Conservation (phyloP, 108 stramenopile species). For the Tribonema minus region DNA sequence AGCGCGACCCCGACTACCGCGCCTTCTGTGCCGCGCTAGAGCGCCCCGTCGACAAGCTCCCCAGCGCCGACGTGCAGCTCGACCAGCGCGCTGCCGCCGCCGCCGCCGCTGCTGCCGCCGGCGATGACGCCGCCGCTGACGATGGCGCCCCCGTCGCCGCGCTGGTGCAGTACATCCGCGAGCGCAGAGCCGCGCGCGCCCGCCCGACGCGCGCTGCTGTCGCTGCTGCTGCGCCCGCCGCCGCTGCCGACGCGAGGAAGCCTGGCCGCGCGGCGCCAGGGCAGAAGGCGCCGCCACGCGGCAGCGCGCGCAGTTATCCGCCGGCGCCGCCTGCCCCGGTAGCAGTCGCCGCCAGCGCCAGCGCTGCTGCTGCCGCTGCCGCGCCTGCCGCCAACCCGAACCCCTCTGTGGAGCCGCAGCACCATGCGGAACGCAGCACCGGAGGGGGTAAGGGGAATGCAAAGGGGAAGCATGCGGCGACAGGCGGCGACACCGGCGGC, state of each 20-base stretch:
- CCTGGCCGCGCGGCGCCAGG: too few relatives aligned
- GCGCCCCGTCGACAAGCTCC: conserved; percentile 4
- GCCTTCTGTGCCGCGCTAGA: conserved; percentile 25
- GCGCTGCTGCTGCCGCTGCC: background rate
- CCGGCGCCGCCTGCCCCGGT: background rate
- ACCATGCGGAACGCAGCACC: background rate
- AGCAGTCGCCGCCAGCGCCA: background rate
- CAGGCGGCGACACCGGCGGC: too few relatives aligned
- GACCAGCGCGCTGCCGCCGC: background rate
- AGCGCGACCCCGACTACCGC: conserved; percentile 15
- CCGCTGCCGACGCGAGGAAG: too few relatives aligned
- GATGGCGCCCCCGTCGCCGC: too few relatives aligned
- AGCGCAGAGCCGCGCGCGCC: too few relatives aligned
- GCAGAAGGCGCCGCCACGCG: too few relatives aligned
- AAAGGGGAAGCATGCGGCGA: too few relatives aligned
- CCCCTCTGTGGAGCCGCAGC: background rate
- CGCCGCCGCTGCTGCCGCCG: background rate
- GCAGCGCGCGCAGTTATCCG: too few relatives aligned
- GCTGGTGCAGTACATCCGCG: too few relatives aligned
- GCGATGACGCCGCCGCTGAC: too few relatives aligned
- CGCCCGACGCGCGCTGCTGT: too few relatives aligned
- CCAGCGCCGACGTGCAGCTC: conserved; percentile 31
- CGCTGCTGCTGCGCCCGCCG: too few relatives aligned
- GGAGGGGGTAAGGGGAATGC: background rate
- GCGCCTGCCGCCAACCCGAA: background rate